These are phyloP conservation scores for Mycena sanguinolenta DNA, from an alignment of 768 basidiomycete species.

Conservation along the genomic window DNA sequence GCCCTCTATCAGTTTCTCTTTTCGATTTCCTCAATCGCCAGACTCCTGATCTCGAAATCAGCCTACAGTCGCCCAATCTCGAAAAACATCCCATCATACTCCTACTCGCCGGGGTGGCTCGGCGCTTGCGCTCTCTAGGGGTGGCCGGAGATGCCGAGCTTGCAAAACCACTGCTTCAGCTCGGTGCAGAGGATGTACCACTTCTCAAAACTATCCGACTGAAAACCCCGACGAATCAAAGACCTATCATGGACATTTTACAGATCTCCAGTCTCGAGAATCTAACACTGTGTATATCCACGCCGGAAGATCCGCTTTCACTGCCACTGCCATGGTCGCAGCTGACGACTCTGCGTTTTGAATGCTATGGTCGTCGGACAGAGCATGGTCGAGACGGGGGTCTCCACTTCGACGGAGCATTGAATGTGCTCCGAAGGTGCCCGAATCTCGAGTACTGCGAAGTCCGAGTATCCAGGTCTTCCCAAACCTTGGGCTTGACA, in stretches of 20 bases:
- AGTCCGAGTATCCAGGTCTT: not conserved
- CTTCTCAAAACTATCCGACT: not conserved
- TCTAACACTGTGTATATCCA: not conserved
- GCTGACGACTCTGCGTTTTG: not conserved
- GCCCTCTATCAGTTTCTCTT: slow-evolving; percentile 4
- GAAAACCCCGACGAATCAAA: not conserved
- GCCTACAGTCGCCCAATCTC: no score
- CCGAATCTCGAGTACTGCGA: slow-evolving; percentile 6
- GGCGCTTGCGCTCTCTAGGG: not conserved
- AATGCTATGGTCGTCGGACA: not conserved
- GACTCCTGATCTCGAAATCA: no score
- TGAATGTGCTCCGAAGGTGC: no score
- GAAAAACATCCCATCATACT: not conserved
- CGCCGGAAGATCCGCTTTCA: not conserved
- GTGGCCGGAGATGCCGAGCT: not conserved
- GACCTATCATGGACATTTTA: not conserved
- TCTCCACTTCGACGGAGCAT: not conserved
- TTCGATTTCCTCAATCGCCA: not conserved
- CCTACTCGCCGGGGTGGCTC: not conserved
- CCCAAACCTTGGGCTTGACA: no score
- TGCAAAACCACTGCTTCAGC: not conserved
- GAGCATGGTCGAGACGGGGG: not conserved
- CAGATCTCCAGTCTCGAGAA: not conserved
- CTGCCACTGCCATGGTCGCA: not conserved
- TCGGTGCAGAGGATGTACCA: no score